phyloP scores from a whole-genome alignment of 331 rosid species.

The Pyracantha coccinea region DNA sequence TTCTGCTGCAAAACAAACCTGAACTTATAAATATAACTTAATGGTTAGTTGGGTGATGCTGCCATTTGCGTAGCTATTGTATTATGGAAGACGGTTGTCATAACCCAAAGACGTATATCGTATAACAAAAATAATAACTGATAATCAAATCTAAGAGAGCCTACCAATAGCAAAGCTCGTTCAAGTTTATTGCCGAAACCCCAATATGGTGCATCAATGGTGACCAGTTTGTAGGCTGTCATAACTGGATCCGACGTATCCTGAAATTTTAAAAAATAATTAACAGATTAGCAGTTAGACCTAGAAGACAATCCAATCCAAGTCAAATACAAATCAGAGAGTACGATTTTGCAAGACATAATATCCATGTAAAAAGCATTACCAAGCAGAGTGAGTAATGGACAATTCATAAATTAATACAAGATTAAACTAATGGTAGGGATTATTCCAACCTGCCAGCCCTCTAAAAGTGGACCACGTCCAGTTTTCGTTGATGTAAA shows the following conservation, averaged over 20 bases:
- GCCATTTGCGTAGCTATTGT: neutral
- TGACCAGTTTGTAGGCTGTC: conserved; percentile 47
- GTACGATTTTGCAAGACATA: neutral
- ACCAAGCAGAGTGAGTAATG: neutral
- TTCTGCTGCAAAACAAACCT: neutral
- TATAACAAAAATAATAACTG: neutral
- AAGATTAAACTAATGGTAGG: neutral
- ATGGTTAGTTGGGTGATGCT: neutral
- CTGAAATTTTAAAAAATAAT: conserved; percentile 9
- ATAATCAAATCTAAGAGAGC: neutral
- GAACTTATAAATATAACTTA: neutral
- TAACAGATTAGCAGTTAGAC: neutral
- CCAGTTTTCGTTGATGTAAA: conserved; percentile 31
- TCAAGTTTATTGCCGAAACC: conserved; percentile 40
- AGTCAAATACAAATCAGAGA: conserved; percentile 4
- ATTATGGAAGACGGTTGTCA: neutral
- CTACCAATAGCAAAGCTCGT: conserved; percentile 34
- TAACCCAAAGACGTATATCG: neutral
- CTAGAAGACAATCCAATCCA: neutral
- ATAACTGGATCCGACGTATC: conserved; percentile 27
- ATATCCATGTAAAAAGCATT: neutral
- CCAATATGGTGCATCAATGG: conserved; percentile 48
- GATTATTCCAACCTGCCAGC: conserved; percentile 38
- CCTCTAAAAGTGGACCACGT: conserved; percentile 37
- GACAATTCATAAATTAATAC: neutral